Evolutionary conservation across 2,329 filamentous ascomycete species (phyloP).

Genomic region (Dactylellina leptospora): DNA sequence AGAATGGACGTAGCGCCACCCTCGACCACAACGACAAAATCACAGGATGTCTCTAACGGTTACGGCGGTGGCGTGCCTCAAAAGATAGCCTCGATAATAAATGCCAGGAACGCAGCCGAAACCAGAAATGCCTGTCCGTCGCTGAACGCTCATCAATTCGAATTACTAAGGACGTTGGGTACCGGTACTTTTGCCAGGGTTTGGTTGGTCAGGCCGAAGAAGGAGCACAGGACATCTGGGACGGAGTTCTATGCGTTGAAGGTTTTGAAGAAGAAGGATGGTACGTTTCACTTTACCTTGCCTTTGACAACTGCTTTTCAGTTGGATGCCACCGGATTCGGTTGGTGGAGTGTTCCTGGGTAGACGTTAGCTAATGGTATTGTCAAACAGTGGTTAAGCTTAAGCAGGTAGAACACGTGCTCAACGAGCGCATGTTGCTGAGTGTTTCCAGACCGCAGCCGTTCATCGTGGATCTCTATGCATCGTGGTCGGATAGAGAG

Average conservation of each 20-base stretch:
- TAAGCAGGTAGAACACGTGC: conserved; percentile 87
- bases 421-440: conserved; percentile 81
- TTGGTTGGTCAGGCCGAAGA: conserved; percentile 75
- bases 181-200: conserved; percentile 82
- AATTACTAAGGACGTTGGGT: conserved; percentile 77
- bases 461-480: conserved; percentile 81
- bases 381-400: conserved; percentile 72
- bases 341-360: no score
- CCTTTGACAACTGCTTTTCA: no score
- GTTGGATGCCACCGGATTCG: not conserved
- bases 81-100: conserved; percentile 46
- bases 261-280: conserved; percentile 63
- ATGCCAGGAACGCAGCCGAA: conserved; percentile 40
- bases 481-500: conserved; percentile 80
- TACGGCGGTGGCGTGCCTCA: conserved; percentile 3
- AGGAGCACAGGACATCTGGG: conserved; percentile 60
- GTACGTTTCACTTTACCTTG: conserved; percentile 58
- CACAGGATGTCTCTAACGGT: not conserved
- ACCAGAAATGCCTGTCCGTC: conserved; percentile 58
- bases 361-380: conserved; percentile 49
- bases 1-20: conserved; percentile 39
- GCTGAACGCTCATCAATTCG: conserved; percentile 70
- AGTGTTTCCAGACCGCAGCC: conserved; percentile 80
- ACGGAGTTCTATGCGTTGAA: conserved; percentile 56
- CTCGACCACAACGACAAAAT: conserved; percentile 7